Percentiles rank a stretch among this genome's conserved stretches.
phyloP scores from a whole-genome alignment of 164 flowering plant genomes.

The Sextonia rubra region DNA sequence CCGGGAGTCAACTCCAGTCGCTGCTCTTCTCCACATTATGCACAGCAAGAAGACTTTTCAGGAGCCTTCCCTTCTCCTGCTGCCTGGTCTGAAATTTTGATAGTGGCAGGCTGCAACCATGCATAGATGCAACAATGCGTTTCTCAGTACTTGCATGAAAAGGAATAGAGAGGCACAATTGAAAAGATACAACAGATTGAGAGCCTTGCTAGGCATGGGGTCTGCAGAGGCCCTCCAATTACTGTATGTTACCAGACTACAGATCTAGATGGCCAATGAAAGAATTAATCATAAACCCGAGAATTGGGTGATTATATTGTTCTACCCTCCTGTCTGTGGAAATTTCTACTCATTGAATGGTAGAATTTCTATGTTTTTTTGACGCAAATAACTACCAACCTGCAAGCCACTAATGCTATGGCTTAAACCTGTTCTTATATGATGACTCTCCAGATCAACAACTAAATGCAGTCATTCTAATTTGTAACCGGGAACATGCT shows the following conservation, averaged over 20 bases:
- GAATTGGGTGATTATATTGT: neutral
- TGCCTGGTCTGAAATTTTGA: conserved; percentile 59
- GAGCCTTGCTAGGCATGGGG: neutral
- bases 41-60: conserved; percentile 65
- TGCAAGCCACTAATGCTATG: neutral
- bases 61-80: conserved; percentile 54
- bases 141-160: too few species aligned
- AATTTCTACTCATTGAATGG: neutral
- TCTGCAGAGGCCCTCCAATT: neutral
- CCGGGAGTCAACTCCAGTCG: neutral
- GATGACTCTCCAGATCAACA: neutral
- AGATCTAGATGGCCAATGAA: neutral
- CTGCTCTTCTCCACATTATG: conserved; percentile 4
- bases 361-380: neutral
- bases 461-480: neutral
- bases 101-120: conserved; percentile 63
- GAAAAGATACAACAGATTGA: too few species aligned
- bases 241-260: neutral
- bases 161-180: too few species aligned
- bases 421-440: neutral
- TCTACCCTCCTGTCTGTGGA: neutral
- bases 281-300: neutral
- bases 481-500: too few species aligned
- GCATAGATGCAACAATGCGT: too few species aligned
- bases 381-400: neutral